These are phyloP conservation scores for Diaporthe caulivora DNA, from an alignment of 2,329 filamentous ascomycete genomes.

Conservation along the genomic window DNA sequence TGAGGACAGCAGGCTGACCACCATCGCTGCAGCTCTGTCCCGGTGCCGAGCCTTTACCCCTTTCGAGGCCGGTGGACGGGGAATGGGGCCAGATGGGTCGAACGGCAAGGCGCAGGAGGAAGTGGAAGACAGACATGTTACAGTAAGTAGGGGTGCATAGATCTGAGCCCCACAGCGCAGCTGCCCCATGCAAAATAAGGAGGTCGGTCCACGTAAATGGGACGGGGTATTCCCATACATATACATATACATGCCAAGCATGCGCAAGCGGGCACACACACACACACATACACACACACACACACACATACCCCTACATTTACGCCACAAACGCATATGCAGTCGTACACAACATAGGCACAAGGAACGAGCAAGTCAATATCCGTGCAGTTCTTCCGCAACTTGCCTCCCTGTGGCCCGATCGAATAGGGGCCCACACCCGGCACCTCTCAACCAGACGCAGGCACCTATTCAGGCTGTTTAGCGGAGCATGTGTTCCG, in stretches of 20 bases:
- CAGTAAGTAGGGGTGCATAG: background rate
- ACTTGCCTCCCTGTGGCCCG: conserved; percentile 5
- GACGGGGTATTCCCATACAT: background rate
- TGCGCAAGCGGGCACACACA: background rate
- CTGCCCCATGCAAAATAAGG: conserved; percentile 1
- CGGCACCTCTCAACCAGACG: background rate
- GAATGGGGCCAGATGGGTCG: conserved; percentile 1
- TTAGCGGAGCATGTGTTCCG: conserved; percentile 2
- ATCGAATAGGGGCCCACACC: background rate
- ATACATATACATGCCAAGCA: background rate
- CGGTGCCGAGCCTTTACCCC: conserved; percentile 21
- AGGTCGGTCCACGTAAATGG: background rate
- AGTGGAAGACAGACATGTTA: background rate
- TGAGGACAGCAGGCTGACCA: conserved; percentile 8
- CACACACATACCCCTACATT: background rate
- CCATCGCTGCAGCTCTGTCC: conserved; percentile 17
- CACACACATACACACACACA: no score
- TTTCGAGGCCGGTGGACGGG: conserved; percentile 1
- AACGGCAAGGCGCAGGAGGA: conserved; percentile 1
- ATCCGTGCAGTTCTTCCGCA: background rate
- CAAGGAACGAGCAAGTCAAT: background rate
- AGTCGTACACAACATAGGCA: background rate
- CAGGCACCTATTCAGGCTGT: conserved; percentile 16
- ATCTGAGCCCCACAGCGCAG: conserved; percentile 13
- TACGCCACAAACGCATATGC: background rate